Evolutionary conservation across 2,329 filamentous ascomycete species (phyloP).

Genomic region (Pezicula neosporulosa): DNA sequence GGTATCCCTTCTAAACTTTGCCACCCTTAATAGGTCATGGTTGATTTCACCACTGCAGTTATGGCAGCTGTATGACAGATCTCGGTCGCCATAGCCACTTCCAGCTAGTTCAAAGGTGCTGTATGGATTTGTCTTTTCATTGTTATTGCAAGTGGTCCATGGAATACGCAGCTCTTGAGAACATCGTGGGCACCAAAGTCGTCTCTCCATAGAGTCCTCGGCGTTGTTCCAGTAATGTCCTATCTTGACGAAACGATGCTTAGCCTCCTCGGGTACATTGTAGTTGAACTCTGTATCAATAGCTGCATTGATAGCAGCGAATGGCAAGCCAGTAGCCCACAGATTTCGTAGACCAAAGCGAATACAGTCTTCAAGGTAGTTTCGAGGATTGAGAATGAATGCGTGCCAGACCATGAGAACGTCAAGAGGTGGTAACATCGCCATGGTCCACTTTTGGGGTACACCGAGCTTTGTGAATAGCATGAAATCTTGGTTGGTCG

Average conservation of each 20-base stretch:
- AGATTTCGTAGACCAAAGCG: slow-evolving; percentile 47
- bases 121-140: slow-evolving; percentile 28
- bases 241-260: slow-evolving; percentile 43
- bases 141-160: slow-evolving; percentile 55
- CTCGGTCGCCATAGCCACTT: slow-evolving; percentile 56
- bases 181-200: slow-evolving; percentile 55
- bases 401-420: slow-evolving; percentile 75
- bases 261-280: slow-evolving; percentile 39
- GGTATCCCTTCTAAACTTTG: slow-evolving; percentile 58
- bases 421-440: slow-evolving; percentile 56
- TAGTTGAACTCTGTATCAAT: slow-evolving; percentile 62
- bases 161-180: slow-evolving; percentile 36
- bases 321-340: slow-evolving; percentile 65
- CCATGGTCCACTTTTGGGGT: slow-evolving; percentile 31
- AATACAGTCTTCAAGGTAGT: slow-evolving; percentile 68
- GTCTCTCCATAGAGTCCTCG: slow-evolving; percentile 45
- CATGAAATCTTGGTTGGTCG: slow-evolving; percentile 3
- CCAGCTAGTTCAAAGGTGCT: slow-evolving; percentile 34
- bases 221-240: slow-evolving; percentile 56
- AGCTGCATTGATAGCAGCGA: slow-evolving; percentile 51
- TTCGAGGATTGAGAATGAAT: slow-evolving; percentile 70
- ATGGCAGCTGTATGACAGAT: slow-evolving; percentile 47
- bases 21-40: slow-evolving; percentile 56
- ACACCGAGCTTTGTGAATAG: slow-evolving; percentile 13
- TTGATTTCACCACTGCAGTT: slow-evolving; percentile 47